Conservation (phyloP, 345 rosid species). For the Aquilaria sinensis region DNA sequence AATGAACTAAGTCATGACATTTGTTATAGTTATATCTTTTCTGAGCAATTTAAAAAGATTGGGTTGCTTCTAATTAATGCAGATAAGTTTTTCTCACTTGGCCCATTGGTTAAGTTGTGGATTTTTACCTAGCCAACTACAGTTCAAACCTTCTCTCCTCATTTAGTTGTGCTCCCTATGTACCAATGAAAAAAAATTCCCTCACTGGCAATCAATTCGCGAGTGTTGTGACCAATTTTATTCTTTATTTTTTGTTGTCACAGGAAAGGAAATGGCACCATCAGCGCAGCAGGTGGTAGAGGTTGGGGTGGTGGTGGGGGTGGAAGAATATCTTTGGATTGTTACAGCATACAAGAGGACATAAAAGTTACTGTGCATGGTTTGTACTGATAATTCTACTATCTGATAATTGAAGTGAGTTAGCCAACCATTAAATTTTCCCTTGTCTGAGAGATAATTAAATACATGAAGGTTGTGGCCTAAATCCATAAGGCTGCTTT, state of each 20-base stretch:
- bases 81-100: no score
- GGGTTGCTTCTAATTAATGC: no score
- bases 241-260: constrained; percentile 19
- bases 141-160: no score
- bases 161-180: no score
- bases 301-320: constrained; percentile 99
- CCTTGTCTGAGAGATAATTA: neutral
- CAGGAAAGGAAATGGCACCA: constrained; percentile 87
- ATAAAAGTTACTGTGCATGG: constrained; percentile 83
- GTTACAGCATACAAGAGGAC: constrained; percentile 97
- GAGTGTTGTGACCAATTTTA: constrained; percentile 4
- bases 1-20: no score
- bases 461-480: constrained; percentile 10
- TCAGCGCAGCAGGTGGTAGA: constrained; percentile 87
- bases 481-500: no score
- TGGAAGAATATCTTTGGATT: constrained; percentile 87
- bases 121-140: no score
- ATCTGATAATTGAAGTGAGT: constrained; percentile 17
- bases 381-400: constrained; percentile 40
- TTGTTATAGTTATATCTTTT: no score
- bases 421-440: constrained; percentile 24
- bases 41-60: no score
- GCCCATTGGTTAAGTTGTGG: no score
- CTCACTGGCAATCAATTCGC: no score
- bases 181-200: no score